A percentile compares a stretch with the other conserved stretches of the same genome.
Evolutionary conservation across 495 filamentous ascomycete genomes (phyloP).

Genomic region (Penicillium verhagenii): DNA sequence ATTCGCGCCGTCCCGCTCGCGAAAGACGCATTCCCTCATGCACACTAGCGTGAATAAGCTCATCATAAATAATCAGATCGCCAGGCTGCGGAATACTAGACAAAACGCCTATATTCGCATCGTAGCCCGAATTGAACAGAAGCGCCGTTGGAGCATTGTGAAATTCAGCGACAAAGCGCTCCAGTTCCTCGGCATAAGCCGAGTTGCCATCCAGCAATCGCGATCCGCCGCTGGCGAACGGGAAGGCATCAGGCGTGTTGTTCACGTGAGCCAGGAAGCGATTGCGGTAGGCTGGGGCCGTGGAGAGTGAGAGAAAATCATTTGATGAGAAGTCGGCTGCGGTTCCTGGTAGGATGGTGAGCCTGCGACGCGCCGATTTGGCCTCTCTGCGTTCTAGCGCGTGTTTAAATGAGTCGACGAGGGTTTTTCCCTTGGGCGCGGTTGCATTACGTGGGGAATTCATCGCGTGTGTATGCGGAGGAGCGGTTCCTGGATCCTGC

Average conservation of each 20-base stretch:
- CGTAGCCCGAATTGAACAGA: constrained; percentile 77
- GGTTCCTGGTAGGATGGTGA: constrained; percentile 34
- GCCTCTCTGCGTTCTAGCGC: constrained; percentile 41
- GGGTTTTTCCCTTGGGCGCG: constrained; percentile 11
- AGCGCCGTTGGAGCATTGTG: constrained; percentile 63
- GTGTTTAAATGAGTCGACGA: constrained; percentile 36
- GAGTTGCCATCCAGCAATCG: constrained; percentile 65
- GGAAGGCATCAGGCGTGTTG: constrained; percentile 29
- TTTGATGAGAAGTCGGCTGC: constrained; percentile 48
- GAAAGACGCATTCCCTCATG: constrained; percentile 76
- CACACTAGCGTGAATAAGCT: constrained; percentile 72
- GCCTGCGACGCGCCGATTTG: constrained; percentile 45
- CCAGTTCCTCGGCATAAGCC: constrained; percentile 59
- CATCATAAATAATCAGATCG: constrained; percentile 72
- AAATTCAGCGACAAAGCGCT: constrained; percentile 62
- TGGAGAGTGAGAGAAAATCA: constrained; percentile 47
- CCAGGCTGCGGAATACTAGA: constrained; percentile 64
- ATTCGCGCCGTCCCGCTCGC: constrained; percentile 45
- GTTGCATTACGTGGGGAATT: neutral
- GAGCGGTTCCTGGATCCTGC: no score
- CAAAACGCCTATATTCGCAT: constrained; percentile 72
- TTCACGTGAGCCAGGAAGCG: constrained; percentile 34
- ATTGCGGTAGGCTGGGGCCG: constrained; percentile 29
- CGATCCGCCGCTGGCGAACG: constrained; percentile 44
- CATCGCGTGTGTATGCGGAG: neutral